Percentiles rank a stretch among this genome's conserved stretches.
These are phyloP conservation scores for Phyllosticta citriasiana DNA, from an alignment of 2,329 filamentous ascomycete genomes.

Conservation along the genomic window DNA sequence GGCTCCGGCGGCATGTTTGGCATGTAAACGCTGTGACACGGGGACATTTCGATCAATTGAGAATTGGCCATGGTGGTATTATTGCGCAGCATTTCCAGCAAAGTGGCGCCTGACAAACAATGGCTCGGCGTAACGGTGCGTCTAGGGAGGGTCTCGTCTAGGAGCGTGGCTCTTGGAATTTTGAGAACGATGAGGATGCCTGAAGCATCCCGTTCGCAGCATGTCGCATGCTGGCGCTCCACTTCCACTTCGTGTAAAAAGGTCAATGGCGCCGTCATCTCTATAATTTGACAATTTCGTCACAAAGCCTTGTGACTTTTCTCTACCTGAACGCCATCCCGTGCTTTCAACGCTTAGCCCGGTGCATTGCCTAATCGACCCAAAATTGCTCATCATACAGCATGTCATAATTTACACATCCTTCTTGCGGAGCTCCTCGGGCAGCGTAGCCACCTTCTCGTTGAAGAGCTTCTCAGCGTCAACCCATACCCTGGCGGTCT, in stretches of 20 bases:
- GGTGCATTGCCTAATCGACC: background rate
- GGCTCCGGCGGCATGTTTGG: conserved; percentile 48
- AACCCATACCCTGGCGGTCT: conserved; percentile 67
- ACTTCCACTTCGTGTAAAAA: background rate
- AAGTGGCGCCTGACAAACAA: background rate
- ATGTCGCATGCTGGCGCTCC: background rate
- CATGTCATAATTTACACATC: conserved; percentile 41
- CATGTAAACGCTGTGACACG: conserved; percentile 46
- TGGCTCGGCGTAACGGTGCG: background rate
- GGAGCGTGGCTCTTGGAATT: background rate
- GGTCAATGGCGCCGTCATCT: background rate
- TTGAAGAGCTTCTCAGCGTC: conserved; percentile 76
- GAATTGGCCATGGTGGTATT: background rate
- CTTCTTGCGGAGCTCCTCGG: conserved; percentile 32
- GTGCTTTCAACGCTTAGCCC: background rate
- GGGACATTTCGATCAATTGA: background rate
- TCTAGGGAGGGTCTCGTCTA: background rate
- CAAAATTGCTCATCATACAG: background rate
- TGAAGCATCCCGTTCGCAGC: background rate
- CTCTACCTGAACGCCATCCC: background rate
- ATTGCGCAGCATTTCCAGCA: background rate
- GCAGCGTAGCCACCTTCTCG: conserved; percentile 66
- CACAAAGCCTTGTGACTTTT: background rate
- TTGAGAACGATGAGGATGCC: background rate
- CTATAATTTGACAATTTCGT: background rate